phyloP scores from a whole-genome alignment of 768 basidiomycete species.

The Sutorius australiensis region DNA sequence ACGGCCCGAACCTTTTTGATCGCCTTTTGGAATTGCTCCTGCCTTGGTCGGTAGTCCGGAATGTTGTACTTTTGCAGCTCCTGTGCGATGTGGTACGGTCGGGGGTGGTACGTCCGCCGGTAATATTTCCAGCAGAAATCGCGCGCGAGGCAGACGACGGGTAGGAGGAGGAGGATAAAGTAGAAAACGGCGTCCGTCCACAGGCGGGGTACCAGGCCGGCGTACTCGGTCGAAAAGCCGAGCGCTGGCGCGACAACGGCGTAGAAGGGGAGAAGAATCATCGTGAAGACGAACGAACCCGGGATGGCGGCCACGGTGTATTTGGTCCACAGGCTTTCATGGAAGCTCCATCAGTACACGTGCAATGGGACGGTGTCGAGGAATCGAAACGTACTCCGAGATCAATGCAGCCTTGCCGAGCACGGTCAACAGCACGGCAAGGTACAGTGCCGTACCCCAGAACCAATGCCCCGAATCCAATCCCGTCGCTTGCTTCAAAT shows the following conservation, averaged over 20 bases:
- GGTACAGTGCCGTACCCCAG: conserved; percentile 96
- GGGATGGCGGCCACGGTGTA: conserved; percentile 98
- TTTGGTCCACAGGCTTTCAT: conserved; percentile 91
- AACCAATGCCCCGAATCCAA: conserved; percentile 94
- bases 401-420: conserved; percentile 96
- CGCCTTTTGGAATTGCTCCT: conserved; percentile 99
- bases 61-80: conserved; percentile 99
- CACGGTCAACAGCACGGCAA: conserved; percentile 89
- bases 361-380: background rate
- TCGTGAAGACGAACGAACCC: conserved; percentile 95
- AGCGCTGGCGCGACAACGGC: conserved; percentile 80
- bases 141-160: conserved; percentile 76
- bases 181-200: conserved; percentile 91
- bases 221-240: conserved; percentile 87
- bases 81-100: conserved; percentile 97
- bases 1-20: conserved; percentile 99
- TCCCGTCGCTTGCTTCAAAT: conserved; percentile 76
- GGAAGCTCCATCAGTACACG: background rate
- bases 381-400: conserved; percentile 73
- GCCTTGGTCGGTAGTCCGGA: conserved; percentile 92
- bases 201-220: conserved; percentile 82
- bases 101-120: conserved; percentile 82
- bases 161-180: conserved; percentile 80
- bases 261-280: conserved; percentile 91
- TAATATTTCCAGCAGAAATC: conserved; percentile 99